Conservation (phyloP, 768 basidiomycete species). For the Russula abietina region DNA sequence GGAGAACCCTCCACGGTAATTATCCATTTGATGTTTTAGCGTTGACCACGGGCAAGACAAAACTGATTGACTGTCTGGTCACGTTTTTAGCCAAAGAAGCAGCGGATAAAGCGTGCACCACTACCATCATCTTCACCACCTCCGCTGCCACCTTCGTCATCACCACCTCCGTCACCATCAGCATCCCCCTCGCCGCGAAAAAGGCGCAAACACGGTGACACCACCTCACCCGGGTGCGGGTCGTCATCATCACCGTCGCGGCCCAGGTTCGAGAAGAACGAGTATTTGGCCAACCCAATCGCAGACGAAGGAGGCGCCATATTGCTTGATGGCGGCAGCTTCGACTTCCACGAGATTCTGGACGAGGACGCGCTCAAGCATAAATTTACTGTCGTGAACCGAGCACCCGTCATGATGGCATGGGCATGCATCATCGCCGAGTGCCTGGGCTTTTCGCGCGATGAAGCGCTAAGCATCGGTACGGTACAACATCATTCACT, state of each 20-base stretch:
- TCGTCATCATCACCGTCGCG: constrained; percentile 20
- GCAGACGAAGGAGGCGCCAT: constrained; percentile 42
- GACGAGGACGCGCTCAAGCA: constrained; percentile 62
- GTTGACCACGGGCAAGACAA: neutral
- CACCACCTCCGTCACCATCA: neutral
- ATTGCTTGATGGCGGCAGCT: constrained; percentile 40
- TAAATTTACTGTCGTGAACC: constrained; percentile 70
- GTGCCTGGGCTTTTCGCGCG: constrained; percentile 75
- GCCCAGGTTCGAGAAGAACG: constrained; percentile 45
- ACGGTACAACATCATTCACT: constrained; percentile 12
- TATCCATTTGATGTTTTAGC: too few species aligned
- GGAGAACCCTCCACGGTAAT: constrained; percentile 17
- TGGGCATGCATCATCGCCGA: constrained; percentile 89
- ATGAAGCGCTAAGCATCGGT: constrained; percentile 93
- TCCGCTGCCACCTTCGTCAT: neutral
- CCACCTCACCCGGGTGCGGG: constrained; percentile 15
- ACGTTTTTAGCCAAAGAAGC: neutral
- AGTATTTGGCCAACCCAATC: constrained; percentile 49
- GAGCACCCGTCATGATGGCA: constrained; percentile 91
- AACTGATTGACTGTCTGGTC: neutral
- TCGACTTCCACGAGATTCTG: constrained; percentile 67
- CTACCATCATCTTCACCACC: too few species aligned
- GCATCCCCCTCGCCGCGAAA: constrained; percentile 34
- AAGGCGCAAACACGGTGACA: constrained; percentile 46
- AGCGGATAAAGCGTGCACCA: too few species aligned